Base-by-base conservation (phyloP, 2,329 filamentous ascomycete species). In the Colletotrichum musae region DNA sequence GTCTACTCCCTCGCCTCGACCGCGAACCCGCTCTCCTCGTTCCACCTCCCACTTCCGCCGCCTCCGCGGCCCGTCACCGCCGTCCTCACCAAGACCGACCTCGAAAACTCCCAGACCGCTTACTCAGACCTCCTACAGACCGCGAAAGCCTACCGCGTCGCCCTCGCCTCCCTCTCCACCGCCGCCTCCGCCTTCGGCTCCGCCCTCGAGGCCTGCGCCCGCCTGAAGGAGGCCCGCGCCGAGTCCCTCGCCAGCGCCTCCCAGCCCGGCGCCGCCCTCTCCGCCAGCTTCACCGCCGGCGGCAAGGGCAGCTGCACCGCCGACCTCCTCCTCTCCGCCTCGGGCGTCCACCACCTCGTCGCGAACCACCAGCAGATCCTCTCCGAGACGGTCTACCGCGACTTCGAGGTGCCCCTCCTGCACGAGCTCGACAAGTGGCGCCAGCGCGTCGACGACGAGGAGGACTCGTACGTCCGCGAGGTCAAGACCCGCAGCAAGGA, bases 291-390 rank as follows among this genome's bases (percentile, higher is more conserved):
- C 77, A 84, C 83, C 24, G 76, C 82, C 50, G 57, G 58, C 54
- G 26, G 79, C 51, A 79, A 80, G 52, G 83, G 84, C 52, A 80
- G 83, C 43, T 91, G 89, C 80, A 92, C 90, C 0, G 90, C 89
- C 16, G 89, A 92, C 78, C 84, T 85, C 61, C 82, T 92, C 52
- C 81, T 92, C 68, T 85, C 88, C 36, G 87, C 89, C 13, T 87
- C 88, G 41, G 90, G 90, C 43, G 84, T 92, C 48, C 90, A 92
- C 76, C 89, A 92, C 74, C 84, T 92, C 21, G 83, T 92, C 67
- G 90, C 90, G 53, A 92, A 92, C 79, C 90, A 92, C 81, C 88
- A 91, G 77, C 89, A 92, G 75, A 92, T 92, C 73, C 85, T 92
- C 4, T 88, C 86, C 72, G 90, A 92, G 79, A 92, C 89, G 0